Evolutionary conservation across 345 rosid genomes (phyloP).

Genomic region (Anastatica hierochuntica): DNA sequence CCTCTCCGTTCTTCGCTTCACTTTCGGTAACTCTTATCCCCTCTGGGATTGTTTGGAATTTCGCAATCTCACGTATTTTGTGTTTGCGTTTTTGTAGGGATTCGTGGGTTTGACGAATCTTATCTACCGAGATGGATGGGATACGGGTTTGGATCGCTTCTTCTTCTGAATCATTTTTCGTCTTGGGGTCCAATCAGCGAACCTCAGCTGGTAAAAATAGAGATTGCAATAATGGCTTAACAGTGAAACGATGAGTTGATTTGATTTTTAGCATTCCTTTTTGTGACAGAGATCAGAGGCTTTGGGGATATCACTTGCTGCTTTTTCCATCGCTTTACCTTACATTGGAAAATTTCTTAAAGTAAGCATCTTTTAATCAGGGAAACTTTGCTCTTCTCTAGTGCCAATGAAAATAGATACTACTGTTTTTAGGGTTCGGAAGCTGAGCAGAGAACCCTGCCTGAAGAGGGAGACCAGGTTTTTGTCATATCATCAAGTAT

Average conservation of each 20-base stretch:
- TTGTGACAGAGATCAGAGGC: constrained; percentile 55
- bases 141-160: constrained; percentile 83
- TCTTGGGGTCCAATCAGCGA: constrained; percentile 19
- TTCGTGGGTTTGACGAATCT: constrained; percentile 86
- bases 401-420: background rate
- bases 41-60: background rate
- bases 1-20: constrained; percentile 88
- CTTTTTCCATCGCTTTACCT: constrained; percentile 58
- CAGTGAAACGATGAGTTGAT: background rate
- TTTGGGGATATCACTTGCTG: constrained; percentile 59
- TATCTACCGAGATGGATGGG: constrained; percentile 90
- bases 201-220: constrained; percentile 21
- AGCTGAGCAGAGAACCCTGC: constrained; percentile 39
- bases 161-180: constrained; percentile 43
- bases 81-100: constrained; percentile 32
- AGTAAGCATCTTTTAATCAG: constrained; percentile 35
- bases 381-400: too few species aligned
- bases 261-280: background rate
- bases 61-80: background rate
- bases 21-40: constrained; percentile 37
- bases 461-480: constrained; percentile 55
- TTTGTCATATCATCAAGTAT: constrained; percentile 50
- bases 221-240: background rate
- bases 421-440: constrained; percentile 42
- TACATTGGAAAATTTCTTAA: constrained; percentile 70